phyloP scores from a whole-genome alignment of 352 stramenopile species.

The Globisporangium recalcitrans region DNA sequence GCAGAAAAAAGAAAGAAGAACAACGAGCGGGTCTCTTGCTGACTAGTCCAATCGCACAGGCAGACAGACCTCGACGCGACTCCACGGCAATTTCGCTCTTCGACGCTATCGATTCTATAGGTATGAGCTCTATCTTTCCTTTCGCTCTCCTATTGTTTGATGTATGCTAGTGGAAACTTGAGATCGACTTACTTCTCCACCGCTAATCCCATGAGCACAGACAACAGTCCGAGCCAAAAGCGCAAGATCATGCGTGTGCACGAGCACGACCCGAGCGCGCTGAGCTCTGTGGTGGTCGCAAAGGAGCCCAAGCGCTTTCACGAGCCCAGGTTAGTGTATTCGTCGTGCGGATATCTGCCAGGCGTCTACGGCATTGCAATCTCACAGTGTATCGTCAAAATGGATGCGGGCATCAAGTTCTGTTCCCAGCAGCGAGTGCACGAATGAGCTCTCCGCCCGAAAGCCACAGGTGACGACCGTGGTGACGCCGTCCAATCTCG shows the following conservation, averaged over 20 bases:
- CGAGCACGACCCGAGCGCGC: slow-evolving; percentile 27
- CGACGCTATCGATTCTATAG: slow-evolving; percentile 7
- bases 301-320: slow-evolving; percentile 67
- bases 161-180: not conserved
- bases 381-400: not conserved
- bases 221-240: slow-evolving; percentile 61
- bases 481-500: slow-evolving; percentile 44
- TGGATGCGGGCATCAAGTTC: not conserved
- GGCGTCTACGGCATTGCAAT: not conserved
- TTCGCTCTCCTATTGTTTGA: not conserved
- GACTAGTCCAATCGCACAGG: slow-evolving; percentile 8
- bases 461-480: slow-evolving; percentile 12
- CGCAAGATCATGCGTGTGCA: slow-evolving; percentile 56
- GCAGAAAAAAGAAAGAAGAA: slow-evolving; percentile 8
- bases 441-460: not conserved
- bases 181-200: too few relatives aligned
- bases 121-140: not conserved
- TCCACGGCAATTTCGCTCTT: slow-evolving; percentile 1
- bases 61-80: slow-evolving; percentile 5
- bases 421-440: not conserved
- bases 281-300: slow-evolving; percentile 25
- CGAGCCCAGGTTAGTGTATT: slow-evolving; percentile 29
- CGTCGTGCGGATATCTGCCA: not conserved
- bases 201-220: too few relatives aligned
- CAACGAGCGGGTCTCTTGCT: not conserved